A percentile compares a stretch with the other conserved stretches of the same genome.
Conservation (phyloP, 2,329 filamentous ascomycete species). For the Exophiala phaeomuriformis region DNA sequence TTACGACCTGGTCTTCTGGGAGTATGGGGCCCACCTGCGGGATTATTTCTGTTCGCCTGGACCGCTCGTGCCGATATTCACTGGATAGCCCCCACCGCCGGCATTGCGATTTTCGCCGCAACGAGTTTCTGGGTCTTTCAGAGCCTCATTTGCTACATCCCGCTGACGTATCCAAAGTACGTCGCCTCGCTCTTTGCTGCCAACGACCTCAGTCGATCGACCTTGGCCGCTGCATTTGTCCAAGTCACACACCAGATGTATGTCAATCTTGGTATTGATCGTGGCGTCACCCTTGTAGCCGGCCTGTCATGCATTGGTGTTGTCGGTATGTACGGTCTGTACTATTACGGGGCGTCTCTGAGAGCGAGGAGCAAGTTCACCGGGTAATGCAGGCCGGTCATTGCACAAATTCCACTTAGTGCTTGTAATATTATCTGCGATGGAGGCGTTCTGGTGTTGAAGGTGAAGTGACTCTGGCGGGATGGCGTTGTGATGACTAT, state of each 20-base stretch:
- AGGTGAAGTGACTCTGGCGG: no score
- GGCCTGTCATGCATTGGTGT: constrained; percentile 31
- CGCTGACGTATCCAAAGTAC: constrained; percentile 26
- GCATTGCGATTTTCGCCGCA: constrained; percentile 22
- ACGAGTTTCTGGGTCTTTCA: constrained; percentile 26
- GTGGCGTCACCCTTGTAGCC: constrained; percentile 30
- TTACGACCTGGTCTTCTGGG: constrained; percentile 46
- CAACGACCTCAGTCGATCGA: constrained; percentile 29
- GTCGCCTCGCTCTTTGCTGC: constrained; percentile 27
- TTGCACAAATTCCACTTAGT: no score
- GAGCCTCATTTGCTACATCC: constrained; percentile 26
- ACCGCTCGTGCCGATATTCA: constrained; percentile 43
- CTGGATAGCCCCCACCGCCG: constrained; percentile 36
- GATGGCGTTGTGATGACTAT: no score
- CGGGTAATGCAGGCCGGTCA: neutral
- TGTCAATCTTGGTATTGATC: constrained; percentile 30
- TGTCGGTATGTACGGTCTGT: constrained; percentile 18
- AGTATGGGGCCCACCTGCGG: constrained; percentile 15
- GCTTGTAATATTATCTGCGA: no score
- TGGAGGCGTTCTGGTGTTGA: no score
- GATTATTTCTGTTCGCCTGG: constrained; percentile 42
- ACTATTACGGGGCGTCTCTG: constrained; percentile 11
- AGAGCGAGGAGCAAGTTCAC: constrained; percentile 19
- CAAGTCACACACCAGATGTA: constrained; percentile 34
- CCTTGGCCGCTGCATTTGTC: constrained; percentile 32